Evolutionary conservation across 176 grass and related monocot genomes (phyloP).

Genomic region (Triticum monococcum): DNA sequence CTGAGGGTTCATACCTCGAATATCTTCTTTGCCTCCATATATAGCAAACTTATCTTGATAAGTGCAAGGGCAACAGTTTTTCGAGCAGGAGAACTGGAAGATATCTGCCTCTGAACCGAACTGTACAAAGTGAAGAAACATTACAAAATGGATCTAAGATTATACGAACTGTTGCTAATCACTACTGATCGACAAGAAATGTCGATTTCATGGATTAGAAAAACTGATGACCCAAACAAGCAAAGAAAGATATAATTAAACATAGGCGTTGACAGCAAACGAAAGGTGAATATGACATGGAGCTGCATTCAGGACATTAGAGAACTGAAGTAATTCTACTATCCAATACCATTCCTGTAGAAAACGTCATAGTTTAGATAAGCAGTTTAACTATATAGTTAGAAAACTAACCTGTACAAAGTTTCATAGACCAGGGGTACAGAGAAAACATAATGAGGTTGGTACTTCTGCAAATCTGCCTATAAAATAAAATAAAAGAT

Average conservation of each 20-base stretch:
- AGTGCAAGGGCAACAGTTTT: slow-evolving; percentile 68
- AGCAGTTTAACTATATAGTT: not conserved
- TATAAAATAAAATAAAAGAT: slow-evolving; percentile 54
- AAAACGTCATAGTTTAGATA: not conserved
- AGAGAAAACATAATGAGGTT: slow-evolving; percentile 83
- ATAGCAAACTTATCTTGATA: slow-evolving; percentile 89
- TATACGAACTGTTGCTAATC: not conserved
- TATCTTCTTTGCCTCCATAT: slow-evolving; percentile 81
- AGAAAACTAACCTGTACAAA: slow-evolving; percentile 73
- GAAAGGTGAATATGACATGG: not conserved
- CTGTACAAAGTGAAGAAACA: slow-evolving; percentile 51
- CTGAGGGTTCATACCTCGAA: slow-evolving; percentile 55
- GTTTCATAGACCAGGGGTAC: slow-evolving; percentile 96
- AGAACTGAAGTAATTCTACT: not conserved
- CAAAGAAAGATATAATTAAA: not conserved
- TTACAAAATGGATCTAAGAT: slow-evolving; percentile 21
- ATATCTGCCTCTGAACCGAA: slow-evolving; percentile 92
- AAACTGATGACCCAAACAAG: not conserved
- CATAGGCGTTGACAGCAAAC: not conserved
- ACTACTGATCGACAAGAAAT: not conserved
- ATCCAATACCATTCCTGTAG: not conserved
- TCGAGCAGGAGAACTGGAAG: slow-evolving; percentile 53
- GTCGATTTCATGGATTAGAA: not conserved
- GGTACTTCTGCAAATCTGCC: slow-evolving; percentile 91
- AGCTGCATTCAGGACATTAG: not conserved